phyloP scores from a whole-genome alignment of 2,329 filamentous ascomycete species.

The Aspergillus fumigatus region DNA sequence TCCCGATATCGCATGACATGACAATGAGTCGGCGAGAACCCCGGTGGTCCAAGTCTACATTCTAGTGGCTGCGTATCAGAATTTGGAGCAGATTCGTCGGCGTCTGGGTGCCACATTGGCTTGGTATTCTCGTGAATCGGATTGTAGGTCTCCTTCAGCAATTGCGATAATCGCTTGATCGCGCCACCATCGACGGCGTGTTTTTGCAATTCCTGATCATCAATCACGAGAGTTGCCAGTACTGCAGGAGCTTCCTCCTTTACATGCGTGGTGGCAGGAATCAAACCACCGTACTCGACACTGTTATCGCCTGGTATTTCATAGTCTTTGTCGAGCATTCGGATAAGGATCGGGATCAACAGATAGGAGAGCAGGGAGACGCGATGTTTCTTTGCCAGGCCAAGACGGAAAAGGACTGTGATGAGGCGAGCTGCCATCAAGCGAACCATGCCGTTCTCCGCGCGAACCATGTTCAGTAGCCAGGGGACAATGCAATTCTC shows the following conservation, averaged over 20 bases:
- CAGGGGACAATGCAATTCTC: slow-evolving; percentile 71
- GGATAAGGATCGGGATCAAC: slow-evolving; percentile 65
- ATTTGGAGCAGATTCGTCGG: slow-evolving; percentile 17
- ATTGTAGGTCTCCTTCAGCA: slow-evolving; percentile 65
- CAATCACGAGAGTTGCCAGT: slow-evolving; percentile 71
- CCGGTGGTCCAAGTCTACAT: slow-evolving; percentile 55
- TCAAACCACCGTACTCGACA: slow-evolving; percentile 33
- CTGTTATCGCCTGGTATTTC: slow-evolving; percentile 37
- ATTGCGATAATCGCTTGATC: slow-evolving; percentile 57
- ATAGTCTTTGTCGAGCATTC: slow-evolving; percentile 57
- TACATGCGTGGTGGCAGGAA: slow-evolving; percentile 48
- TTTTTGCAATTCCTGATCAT: slow-evolving; percentile 74
- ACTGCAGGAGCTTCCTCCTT: slow-evolving; percentile 70
- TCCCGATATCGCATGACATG: slow-evolving; percentile 75
- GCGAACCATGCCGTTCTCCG: slow-evolving; percentile 54
- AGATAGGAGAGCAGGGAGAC: slow-evolving; percentile 62
- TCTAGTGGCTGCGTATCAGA: slow-evolving; percentile 27
- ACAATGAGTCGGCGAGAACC: slow-evolving; percentile 55
- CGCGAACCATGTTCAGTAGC: slow-evolving; percentile 62
- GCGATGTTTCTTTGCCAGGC: slow-evolving; percentile 60
- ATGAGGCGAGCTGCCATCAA: slow-evolving; percentile 67
- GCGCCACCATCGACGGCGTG: slow-evolving; percentile 69
- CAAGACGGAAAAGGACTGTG: slow-evolving; percentile 64
- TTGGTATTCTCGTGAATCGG: slow-evolving; percentile 46
- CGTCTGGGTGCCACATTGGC: slow-evolving; percentile 52